These are phyloP conservation scores for Exophiala alcalophila DNA, from an alignment of 2,329 filamentous ascomycete species.

Conservation along the genomic window DNA sequence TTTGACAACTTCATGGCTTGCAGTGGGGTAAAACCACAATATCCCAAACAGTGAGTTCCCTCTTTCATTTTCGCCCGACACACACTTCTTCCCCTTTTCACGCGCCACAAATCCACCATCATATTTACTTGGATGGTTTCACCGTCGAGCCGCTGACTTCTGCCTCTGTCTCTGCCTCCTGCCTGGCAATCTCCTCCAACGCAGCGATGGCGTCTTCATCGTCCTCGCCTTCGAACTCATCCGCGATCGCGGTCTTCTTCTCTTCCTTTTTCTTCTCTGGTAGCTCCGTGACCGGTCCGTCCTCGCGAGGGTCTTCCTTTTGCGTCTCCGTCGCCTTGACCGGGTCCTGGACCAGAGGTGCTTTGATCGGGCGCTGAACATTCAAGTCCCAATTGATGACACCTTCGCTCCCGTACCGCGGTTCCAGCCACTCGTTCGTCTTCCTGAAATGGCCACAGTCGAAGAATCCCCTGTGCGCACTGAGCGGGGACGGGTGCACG, in stretches of 20 bases:
- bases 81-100: no score
- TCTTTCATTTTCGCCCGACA: no score
- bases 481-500: constrained; percentile 91
- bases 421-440: constrained; percentile 79
- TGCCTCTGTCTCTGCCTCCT: constrained; percentile 15
- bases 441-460: constrained; percentile 77
- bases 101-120: no score
- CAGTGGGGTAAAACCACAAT: no score
- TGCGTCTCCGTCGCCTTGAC: constrained; percentile 19
- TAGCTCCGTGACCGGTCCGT: constrained; percentile 21
- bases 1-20: no score
- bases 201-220: constrained; percentile 44
- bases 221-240: constrained; percentile 38
- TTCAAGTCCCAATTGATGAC: constrained; percentile 81
- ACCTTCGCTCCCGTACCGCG: constrained; percentile 73
- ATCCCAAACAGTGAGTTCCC: no score
- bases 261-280: constrained; percentile 32
- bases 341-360: constrained; percentile 12
- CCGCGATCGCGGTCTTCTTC: constrained; percentile 19
- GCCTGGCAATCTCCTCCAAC: constrained; percentile 38
- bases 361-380: constrained; percentile 29
- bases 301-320: constrained; percentile 13
- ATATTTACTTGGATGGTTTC: no score
- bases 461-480: constrained; percentile 76
- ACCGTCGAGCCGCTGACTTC: constrained; percentile 1